Evolutionary conservation across 2,329 filamentous ascomycete genomes (phyloP), one percentile per base, ranked within the genome.

Genomic region (Emergomyces orientalis): DNA sequence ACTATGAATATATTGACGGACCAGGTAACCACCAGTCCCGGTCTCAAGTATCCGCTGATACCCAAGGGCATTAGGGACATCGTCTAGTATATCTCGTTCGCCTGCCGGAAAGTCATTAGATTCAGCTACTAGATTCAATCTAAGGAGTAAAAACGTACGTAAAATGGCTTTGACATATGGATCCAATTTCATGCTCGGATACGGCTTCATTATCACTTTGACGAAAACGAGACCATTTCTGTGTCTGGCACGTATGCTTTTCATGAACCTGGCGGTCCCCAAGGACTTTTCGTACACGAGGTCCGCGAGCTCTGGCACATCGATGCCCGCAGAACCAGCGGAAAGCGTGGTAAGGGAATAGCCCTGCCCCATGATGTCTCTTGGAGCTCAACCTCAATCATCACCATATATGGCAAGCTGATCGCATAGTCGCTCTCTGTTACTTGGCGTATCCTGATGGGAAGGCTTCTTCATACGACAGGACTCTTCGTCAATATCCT

Each of bases 11-110:
- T 90, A 97, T 76, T 97, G 95, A 60, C 94, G 88, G 63, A 97
- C 90, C 25, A 99, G 84, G 73, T 96, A 96, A 57, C 92, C 94
- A 72, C 92, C 92, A 52, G 88, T 92, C 66, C 90, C 88, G 14
- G 92, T 97, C 77, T 99, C 94, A 70, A 97, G 83, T 64, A 96
- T 88, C 65, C 91, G 86, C 74, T 97, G 89, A 77, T 96, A 97
- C 60, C 86, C 85, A 64, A 99, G 81, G 55, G 91, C 91, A 78
- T 99, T 99, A 37, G 93, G 91, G 1, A 99, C 87, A 68, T 93
- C 88, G 62, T 86, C 83, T 57, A 99, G 81, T 55, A 86, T 81
- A 70, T 87, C 88, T 67, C 91, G 85, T 78, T 99, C 92, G 69
- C 87, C 90, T 91, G 63, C 25, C 17, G 17, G 30, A 11, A 59